phyloP scores from a whole-genome alignment of 2,329 filamentous ascomycete species.

The Trichophyton verrucosum region DNA sequence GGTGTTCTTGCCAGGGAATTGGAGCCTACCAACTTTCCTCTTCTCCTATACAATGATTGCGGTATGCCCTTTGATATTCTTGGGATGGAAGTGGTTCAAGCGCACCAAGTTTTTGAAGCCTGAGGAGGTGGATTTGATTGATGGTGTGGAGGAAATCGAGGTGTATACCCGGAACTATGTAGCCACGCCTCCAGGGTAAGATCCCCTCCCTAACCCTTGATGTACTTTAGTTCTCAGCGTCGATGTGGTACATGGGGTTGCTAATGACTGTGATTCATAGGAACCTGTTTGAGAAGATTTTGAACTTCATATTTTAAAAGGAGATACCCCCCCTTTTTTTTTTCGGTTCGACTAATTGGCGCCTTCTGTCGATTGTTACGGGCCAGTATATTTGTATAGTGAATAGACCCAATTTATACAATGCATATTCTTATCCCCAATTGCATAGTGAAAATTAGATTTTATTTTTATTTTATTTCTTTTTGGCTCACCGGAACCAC shows the following conservation, averaged over 20 bases:
- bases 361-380: neutral
- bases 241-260: neutral
- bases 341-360: neutral
- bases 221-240: neutral
- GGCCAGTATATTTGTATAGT: neutral
- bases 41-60: constrained; percentile 67
- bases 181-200: constrained; percentile 41
- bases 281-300: constrained; percentile 17
- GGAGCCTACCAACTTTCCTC: constrained; percentile 58
- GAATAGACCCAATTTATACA: neutral
- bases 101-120: constrained; percentile 47
- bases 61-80: constrained; percentile 55
- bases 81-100: constrained; percentile 60
- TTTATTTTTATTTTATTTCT: neutral
- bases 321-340: neutral
- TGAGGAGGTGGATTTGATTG: constrained; percentile 49
- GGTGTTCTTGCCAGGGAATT: constrained; percentile 52
- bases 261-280: constrained; percentile 12
- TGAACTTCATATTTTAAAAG: constrained; percentile 15
- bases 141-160: constrained; percentile 53
- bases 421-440: neutral
- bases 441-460: neutral
- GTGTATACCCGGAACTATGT: constrained; percentile 54
- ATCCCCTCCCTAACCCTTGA: too few relatives aligned
- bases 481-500: constrained; percentile 55